phyloP scores from a whole-genome alignment of 345 rosid species.

The Durio zibethinus region DNA sequence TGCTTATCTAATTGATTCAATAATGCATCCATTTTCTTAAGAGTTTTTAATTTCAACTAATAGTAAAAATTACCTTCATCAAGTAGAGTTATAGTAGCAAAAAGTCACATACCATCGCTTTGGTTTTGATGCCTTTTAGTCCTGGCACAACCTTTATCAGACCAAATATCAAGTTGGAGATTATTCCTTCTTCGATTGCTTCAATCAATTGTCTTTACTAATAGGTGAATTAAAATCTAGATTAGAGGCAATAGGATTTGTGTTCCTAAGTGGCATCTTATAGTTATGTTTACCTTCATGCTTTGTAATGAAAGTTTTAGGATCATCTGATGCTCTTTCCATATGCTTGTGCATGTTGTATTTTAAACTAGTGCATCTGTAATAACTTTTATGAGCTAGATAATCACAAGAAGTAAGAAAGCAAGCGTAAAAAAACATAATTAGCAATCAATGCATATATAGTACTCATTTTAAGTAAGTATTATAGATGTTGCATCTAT shows the following conservation, averaged over 20 bases:
- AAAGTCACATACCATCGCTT: not conserved
- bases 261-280: conserved; percentile 50
- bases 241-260: conserved; percentile 24
- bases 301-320: conserved; percentile 77
- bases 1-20: conserved; percentile 22
- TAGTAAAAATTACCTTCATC: not conserved
- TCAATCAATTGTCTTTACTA: conserved; percentile 32
- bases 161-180: not conserved
- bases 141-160: not conserved
- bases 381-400: conserved; percentile 64
- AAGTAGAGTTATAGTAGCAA: not conserved
- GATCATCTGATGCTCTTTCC: conserved; percentile 83
- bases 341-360: conserved; percentile 88
- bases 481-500: not conserved
- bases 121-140: not conserved
- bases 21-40: conserved; percentile 26
- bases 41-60: no score
- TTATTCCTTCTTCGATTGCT: not conserved
- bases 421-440: not conserved
- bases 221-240: conserved; percentile 27
- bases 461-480: no score
- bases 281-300: conserved; percentile 90
- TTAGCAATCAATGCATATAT: not conserved
- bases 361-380: conserved; percentile 67
- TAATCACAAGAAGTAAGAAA: conserved; percentile 6